phyloP scores from a whole-genome alignment of 2,329 filamentous ascomycete genomes.

The Botrytis medusae region DNA sequence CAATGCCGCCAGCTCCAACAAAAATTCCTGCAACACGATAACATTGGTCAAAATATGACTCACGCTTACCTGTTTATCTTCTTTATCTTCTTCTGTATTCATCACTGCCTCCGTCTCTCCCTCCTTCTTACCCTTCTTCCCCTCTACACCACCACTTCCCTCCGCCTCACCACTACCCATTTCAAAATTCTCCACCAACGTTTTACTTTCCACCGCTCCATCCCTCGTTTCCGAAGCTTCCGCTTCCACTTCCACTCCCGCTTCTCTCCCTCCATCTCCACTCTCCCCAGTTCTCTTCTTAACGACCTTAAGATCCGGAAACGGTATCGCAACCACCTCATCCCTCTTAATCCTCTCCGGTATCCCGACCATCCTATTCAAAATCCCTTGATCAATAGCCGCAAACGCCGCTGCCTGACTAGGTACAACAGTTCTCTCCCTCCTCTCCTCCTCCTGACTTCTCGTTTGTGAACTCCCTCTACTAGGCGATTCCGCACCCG shows the following conservation, averaged over 20 bases:
- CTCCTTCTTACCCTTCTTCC: slow-evolving; percentile 21
- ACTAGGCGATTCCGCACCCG: slow-evolving; percentile 30
- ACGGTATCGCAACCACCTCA: slow-evolving; percentile 49
- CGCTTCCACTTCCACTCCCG: no score
- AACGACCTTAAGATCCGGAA: slow-evolving; percentile 39
- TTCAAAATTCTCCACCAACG: not conserved
- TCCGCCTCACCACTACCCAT: not conserved
- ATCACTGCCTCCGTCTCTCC: not conserved
- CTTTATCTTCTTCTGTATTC: slow-evolving; percentile 32
- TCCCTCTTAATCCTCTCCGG: slow-evolving; percentile 39
- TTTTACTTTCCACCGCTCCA: slow-evolving; percentile 13
- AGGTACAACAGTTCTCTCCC: slow-evolving; percentile 27
- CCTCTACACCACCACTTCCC: not conserved
- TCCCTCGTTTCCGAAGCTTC: slow-evolving; percentile 1
- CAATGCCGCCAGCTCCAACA: slow-evolving; percentile 73
- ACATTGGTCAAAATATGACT: slow-evolving; percentile 79
- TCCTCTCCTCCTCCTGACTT: not conserved
- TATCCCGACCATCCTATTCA: slow-evolving; percentile 54
- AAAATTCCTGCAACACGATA: slow-evolving; percentile 75
- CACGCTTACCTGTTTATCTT: slow-evolving; percentile 55
- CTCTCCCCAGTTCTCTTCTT: slow-evolving; percentile 42
- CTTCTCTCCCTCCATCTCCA: not conserved
- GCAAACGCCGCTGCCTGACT: slow-evolving; percentile 61
- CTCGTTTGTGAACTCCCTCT: slow-evolving; percentile 32
- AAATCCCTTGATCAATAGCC: slow-evolving; percentile 63